Base-by-base conservation (phyloP, 2,329 filamentous ascomycete genomes). In the Epichloe sp. region DNA sequence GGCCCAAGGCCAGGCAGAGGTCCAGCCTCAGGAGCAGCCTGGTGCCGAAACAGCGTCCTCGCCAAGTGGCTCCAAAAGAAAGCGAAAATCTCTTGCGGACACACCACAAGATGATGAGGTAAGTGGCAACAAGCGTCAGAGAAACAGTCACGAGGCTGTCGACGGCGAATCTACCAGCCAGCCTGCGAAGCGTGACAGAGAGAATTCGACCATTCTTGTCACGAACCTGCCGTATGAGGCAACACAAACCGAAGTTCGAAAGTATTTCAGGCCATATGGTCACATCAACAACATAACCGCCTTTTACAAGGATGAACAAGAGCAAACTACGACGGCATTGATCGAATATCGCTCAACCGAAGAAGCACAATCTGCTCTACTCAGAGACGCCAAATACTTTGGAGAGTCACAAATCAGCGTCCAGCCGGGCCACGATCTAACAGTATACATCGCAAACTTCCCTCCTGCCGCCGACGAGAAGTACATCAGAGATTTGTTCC, bases 261-360 rank as follows among this genome's bases (percentile, higher is more conserved):
- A 95, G 64, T 97, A 95, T 65, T 97, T 98, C 70, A 84, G 85
- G 61, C 88, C 90, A 55, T 94, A 90, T 59, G 93, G 93, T 12
- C 83, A 82, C 41, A 85, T 96, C 62, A 87, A 88, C 59, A 83
- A 83, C 55, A 71, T 96, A 35, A 84, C 80, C 44, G 71, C 91
- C 48, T 55, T 70, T 31, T 72, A 86, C 35, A 72, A 72, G 36
- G 82, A 88, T 43, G 67, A 76, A 2, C 75, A 81, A 45, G 72
- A 71, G n/a, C 69, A 77, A 44, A 79, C 81, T 2, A 70, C 81
- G 14, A 82, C 82, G 4, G 88, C 88, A 2, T 72, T 93, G 44
- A 81, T 98, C 47, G 93, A 98, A 65, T 96, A 97, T 59, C 81
- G 85, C 53, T 78, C 81, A 0, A 74, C 80, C 4, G 86, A 95